A percentile compares a stretch with the other conserved stretches of the same genome.
These are phyloP conservation scores for Daldinia decipiens DNA, from an alignment of 495 filamentous ascomycete genomes.

Conservation along the genomic window DNA sequence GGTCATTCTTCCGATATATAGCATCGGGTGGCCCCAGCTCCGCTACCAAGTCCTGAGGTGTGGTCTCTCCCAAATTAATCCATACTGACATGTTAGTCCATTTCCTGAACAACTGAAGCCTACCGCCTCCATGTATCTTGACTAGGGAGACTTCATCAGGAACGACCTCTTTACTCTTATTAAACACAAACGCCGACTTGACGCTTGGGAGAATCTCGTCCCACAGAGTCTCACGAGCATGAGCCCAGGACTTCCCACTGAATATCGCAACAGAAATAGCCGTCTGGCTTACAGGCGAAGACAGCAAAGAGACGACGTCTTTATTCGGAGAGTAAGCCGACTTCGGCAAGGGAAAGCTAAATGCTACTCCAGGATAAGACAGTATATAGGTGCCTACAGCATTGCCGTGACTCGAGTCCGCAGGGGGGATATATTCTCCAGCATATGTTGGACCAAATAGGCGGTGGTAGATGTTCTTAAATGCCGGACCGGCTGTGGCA, in stretches of 20 bases:
- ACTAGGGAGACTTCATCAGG: conserved; percentile 85
- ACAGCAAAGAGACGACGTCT: conserved; percentile 87
- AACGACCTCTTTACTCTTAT: conserved; percentile 71
- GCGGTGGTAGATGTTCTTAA: conserved; percentile 90
- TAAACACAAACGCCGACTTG: conserved; percentile 57
- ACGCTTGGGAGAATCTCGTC: conserved; percentile 75
- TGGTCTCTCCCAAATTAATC: conserved; percentile 81
- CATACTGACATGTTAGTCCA: conserved; percentile 66
- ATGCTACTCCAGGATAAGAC: conserved; percentile 93
- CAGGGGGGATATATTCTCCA: conserved; percentile 83
- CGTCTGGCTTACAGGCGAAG: conserved; percentile 75
- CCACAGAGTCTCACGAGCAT: conserved; percentile 79
- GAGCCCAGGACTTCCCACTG: conserved; percentile 86
- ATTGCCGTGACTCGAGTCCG: conserved; percentile 35
- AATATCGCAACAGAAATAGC: conserved; percentile 90
- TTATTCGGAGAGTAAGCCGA: conserved; percentile 82
- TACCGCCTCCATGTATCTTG: conserved; percentile 76
- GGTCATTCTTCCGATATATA: conserved; percentile 92
- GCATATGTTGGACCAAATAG: conserved; percentile 91
- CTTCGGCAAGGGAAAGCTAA: conserved; percentile 82
- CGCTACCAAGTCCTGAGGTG: conserved; percentile 86
- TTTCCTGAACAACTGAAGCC: conserved; percentile 76
- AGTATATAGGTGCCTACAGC: conserved; percentile 75
- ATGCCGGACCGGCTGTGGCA: conserved; percentile 73
- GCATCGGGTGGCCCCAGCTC: conserved; percentile 95